Base-by-base conservation (phyloP, 371 early-diverging fungal species). In the Apophysomyces elegans region DNA sequence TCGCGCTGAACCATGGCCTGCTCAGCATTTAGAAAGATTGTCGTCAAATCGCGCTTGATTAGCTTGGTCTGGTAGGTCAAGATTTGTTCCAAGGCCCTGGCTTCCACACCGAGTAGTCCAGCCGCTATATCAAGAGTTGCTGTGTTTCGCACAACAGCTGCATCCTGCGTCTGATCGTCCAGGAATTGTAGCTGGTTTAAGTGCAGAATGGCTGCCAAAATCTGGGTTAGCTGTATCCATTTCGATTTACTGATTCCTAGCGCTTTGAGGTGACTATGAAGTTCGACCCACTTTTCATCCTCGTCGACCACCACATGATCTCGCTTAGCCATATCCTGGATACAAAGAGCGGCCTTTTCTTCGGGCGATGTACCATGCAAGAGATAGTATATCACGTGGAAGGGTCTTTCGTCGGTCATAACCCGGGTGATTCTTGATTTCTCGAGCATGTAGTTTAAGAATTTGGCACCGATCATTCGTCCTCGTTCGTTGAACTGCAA, bases 351-450 rank as follows among this genome's bases (percentile, higher is more conserved):
- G 12, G 72, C 16, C 9, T 74, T 76, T 50, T 76, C 74, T 54
- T 79, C 79, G 8, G 70, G 37, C 9, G 70, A 59, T 2, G 71
- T 66, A 21, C 79, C 79, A 37, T 80, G 84, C 11, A 91, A 76
- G 9, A 98, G 79, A 56, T 95, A 90, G 73, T 97, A 93, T 70
- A 99, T 94, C 44, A 96, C 89, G 75, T 98, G 94, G 77, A 96
- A 98, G 74, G 91, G 96, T 62, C 92, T 84, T 63, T 96, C 91
- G 61, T 87, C 87, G 16, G 79, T 81, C 43, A 78, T 56, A 13
- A 74, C 67, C 38, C 76, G 74, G 6, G 86, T 79, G 32, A 93
- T 84, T 37, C 93, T 85, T 76, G 81, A 75, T 88, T 88, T 71
- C 65, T 99, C 98, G 16, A 99, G 81, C 59, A 96, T 83, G 73